phyloP scores from a whole-genome alignment of 2,329 filamentous ascomycete genomes.

The Domatiomyces globalis region DNA sequence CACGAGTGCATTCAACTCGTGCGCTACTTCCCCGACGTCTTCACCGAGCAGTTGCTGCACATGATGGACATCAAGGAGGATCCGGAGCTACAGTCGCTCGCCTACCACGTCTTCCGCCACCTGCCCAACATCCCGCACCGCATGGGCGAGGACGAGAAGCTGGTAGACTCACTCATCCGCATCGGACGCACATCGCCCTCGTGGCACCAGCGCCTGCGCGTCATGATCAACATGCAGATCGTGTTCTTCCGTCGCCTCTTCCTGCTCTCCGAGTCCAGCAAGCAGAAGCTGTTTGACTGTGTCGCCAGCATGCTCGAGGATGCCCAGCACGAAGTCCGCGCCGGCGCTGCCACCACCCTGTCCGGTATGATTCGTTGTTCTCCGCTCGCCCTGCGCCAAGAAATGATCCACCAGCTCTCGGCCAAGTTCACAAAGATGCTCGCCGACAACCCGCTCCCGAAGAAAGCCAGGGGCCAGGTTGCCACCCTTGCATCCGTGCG shows the following conservation, averaged over 20 bases:
- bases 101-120: constrained; percentile 94
- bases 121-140: constrained; percentile 90
- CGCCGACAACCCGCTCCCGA: constrained; percentile 75
- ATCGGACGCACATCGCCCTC: constrained; percentile 72
- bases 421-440: constrained; percentile 65
- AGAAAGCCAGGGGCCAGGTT: constrained; percentile 34
- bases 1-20: constrained; percentile 86
- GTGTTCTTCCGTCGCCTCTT: constrained; percentile 96
- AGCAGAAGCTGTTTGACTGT: constrained; percentile 70
- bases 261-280: constrained; percentile 59
- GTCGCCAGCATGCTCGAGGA: constrained; percentile 95
- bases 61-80: constrained; percentile 99
- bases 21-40: constrained; percentile 75
- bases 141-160: constrained; percentile 66
- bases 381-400: constrained; percentile 61
- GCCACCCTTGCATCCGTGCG: constrained; percentile 25
- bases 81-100: constrained; percentile 81
- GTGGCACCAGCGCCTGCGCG: constrained; percentile 90
- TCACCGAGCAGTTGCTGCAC: constrained; percentile 86
- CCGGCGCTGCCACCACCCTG: constrained; percentile 80
- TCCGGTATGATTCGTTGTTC: constrained; percentile 98
- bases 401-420: constrained; percentile 62
- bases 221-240: constrained; percentile 96
- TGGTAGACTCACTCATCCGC: constrained; percentile 72
- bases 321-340: constrained; percentile 80